Evolutionary conservation across 805 yeast species (phyloP), one percentile per base, ranked within the genome.

Genomic region (Candida yuanshanica): DNA sequence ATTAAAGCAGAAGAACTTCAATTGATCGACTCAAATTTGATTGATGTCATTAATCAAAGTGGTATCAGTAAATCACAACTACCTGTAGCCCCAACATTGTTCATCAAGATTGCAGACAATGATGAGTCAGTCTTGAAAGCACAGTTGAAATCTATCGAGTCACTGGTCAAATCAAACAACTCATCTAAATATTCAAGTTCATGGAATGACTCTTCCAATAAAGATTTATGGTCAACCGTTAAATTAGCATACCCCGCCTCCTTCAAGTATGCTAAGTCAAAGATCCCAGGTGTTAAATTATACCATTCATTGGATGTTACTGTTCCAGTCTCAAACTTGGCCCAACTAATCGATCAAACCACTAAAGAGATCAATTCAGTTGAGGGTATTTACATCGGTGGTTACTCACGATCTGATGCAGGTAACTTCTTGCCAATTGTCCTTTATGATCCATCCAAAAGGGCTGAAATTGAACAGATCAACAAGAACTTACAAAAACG

Each of bases 381-480:
- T 21, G 72, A 75, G 21, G 75, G 76, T 1, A 55, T 81, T 23
- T 53, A 68, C 37, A 74, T 77, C 39, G 76, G 84, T 4, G 74
- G 81, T 20, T 77, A 83, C 32, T 87, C 89, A 5, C 90, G 83
- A 62, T 82, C 83, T 17, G 90, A 89, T 31, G 90, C 83, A 55
- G 91, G 91, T 22, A 83, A 83, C 58, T 75, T 82, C 56, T 89
- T 83, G 51, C 74, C 82, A 35, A 70, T 79, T 46, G 70, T 83
- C 17, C 64, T 81, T 11, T 80, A 77, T 58, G 70, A 68, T 35
- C 74, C 77, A 0, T 71, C 72, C 13, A 72, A 77, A 48, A 49
- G 64, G 17, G 60, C 62, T 3, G 58, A 54, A 17, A 79, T 79
- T 8, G 71, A 73, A 41, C 51, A 56, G 16, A 53, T 81, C 14